A percentile compares a stretch with the other conserved stretches of the same genome.
These are phyloP conservation scores for Metschnikowia cubensis DNA, from an alignment of 805 yeast genomes.

Conservation along the genomic window DNA sequence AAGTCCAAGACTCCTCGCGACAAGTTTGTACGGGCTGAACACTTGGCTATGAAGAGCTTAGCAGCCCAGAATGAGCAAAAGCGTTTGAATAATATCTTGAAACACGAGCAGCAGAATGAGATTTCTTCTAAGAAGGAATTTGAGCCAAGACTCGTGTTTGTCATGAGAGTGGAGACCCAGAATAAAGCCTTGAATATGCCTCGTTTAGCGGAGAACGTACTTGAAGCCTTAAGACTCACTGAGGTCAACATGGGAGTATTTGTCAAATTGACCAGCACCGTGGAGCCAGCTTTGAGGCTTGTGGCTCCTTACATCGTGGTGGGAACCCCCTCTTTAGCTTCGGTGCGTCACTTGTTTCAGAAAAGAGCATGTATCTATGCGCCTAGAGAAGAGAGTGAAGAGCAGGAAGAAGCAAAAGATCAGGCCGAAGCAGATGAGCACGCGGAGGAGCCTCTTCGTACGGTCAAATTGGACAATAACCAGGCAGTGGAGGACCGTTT, in stretches of 20 bases:
- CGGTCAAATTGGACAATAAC: slow-evolving; percentile 63
- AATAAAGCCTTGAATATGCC: slow-evolving; percentile 61
- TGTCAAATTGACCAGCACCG: slow-evolving; percentile 55
- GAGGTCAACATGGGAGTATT: slow-evolving; percentile 68
- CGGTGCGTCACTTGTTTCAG: slow-evolving; percentile 69
- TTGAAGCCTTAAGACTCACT: slow-evolving; percentile 57
- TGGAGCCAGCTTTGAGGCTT: slow-evolving; percentile 60
- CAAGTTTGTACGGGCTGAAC: slow-evolving; percentile 70
- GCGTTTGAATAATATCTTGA: slow-evolving; percentile 60
- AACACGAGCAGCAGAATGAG: slow-evolving; percentile 38
- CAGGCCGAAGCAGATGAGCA: slow-evolving; percentile 25
- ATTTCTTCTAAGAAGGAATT: slow-evolving; percentile 16
- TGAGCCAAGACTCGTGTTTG: slow-evolving; percentile 49
- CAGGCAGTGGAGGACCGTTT: slow-evolving; percentile 68
- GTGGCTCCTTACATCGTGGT: slow-evolving; percentile 69
- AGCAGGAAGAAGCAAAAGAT: background rate
- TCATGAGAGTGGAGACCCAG: slow-evolving; percentile 64
- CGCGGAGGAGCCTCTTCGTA: slow-evolving; percentile 21
- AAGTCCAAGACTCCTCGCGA: slow-evolving; percentile 37
- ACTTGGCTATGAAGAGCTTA: slow-evolving; percentile 60
- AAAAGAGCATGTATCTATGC: slow-evolving; percentile 60
- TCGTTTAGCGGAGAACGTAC: slow-evolving; percentile 54
- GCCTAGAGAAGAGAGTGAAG: background rate
- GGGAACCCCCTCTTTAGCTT: slow-evolving; percentile 70
- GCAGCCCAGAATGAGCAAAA: slow-evolving; percentile 65